Evolutionary conservation across 306 rosid species (phyloP).

Genomic region (Dalbergia cultrata): DNA sequence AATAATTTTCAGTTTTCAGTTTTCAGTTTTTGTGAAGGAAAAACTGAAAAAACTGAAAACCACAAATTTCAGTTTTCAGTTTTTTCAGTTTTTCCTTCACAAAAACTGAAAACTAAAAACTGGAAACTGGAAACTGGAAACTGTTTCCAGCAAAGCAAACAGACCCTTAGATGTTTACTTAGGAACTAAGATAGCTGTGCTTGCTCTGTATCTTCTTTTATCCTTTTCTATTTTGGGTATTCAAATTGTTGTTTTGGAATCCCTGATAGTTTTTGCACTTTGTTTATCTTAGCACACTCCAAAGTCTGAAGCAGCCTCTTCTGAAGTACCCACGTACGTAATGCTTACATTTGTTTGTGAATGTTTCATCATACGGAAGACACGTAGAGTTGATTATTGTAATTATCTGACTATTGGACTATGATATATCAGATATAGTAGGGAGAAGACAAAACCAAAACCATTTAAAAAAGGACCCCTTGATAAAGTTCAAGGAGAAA

Average conservation of each 20-base stretch:
- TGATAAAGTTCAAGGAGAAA: slow-evolving; percentile 64
- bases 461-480: slow-evolving; percentile 56
- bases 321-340: slow-evolving; percentile 68
- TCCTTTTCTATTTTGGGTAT: slow-evolving; percentile 2
- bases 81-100: too few species aligned
- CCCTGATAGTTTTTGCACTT: slow-evolving; percentile 47
- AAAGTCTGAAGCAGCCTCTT: slow-evolving; percentile 67
- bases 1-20: too few species aligned
- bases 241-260: slow-evolving; percentile 31
- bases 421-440: slow-evolving; percentile 61
- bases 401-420: slow-evolving; percentile 37
- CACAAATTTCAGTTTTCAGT: too few species aligned
- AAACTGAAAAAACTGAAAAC: too few species aligned
- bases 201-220: slow-evolving; percentile 16
- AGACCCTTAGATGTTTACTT: slow-evolving; percentile 23
- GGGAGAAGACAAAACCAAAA: slow-evolving; percentile 74
- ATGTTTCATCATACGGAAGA: slow-evolving; percentile 20
- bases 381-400: slow-evolving; percentile 8
- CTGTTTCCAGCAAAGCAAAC: too few species aligned
- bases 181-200: slow-evolving; percentile 29
- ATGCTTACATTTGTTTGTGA: slow-evolving; percentile 35
- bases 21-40: too few species aligned
- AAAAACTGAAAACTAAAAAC: too few species aligned
- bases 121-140: too few species aligned
- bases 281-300: slow-evolving; percentile 64